Evolutionary conservation across 2,329 filamentous ascomycete species (phyloP).

Genomic region (Arthroderma sp.): DNA sequence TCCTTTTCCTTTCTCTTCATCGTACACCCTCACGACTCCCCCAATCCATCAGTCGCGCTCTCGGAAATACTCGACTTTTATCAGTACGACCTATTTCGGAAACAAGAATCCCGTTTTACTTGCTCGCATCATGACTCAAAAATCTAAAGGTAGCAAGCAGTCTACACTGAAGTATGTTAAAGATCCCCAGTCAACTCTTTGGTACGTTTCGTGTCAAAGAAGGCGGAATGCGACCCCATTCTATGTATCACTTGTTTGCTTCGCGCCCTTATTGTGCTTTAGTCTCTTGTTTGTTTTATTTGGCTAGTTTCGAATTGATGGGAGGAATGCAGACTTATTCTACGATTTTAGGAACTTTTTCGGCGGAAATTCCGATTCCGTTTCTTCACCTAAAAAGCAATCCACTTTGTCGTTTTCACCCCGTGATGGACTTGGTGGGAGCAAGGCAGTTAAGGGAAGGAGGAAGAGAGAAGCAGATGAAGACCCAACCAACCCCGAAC

Average conservation of each 20-base stretch:
- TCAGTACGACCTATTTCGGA: too few species aligned
- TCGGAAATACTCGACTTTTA: too few species aligned
- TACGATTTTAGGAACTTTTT: conserved; percentile 64
- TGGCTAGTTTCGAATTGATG: background rate
- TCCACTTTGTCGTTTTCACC: conserved; percentile 61
- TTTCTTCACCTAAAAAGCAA: conserved; percentile 54
- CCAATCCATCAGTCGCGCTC: too few species aligned
- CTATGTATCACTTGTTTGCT: conserved; percentile 1
- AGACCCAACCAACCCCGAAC: background rate
- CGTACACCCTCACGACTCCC: too few species aligned
- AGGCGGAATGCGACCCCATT: background rate
- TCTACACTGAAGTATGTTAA: conserved; percentile 80
- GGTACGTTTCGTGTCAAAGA: conserved; percentile 38
- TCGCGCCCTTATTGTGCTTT: background rate
- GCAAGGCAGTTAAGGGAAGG: conserved; percentile 18
- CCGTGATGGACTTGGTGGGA: conserved; percentile 37
- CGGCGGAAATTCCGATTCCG: conserved; percentile 48
- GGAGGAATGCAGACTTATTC: background rate
- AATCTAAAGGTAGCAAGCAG: conserved; percentile 44
- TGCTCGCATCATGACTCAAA: conserved; percentile 16
- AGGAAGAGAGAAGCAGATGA: conserved; percentile 12
- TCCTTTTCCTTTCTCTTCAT: too few species aligned
- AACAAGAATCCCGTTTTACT: too few species aligned
- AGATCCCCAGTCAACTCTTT: conserved; percentile 57
- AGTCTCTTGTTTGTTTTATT: background rate